Conservation (phyloP, 208 protist genomes). For the Phytomonas sp. region DNA sequence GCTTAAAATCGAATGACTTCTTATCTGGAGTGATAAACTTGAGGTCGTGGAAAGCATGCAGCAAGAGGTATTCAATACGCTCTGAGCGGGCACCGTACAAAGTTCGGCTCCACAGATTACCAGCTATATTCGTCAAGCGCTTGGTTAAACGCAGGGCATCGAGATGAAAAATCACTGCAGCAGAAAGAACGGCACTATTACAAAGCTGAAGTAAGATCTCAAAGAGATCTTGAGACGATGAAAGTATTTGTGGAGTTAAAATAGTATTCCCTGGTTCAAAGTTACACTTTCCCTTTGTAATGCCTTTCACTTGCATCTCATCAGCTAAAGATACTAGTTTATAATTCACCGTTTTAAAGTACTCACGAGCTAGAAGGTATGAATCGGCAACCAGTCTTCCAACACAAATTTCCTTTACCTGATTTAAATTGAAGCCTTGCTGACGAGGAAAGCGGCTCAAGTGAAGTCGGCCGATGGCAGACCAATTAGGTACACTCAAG, state of each 20-base stretch:
- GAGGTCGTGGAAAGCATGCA: slow-evolving; percentile 93
- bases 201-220: slow-evolving; percentile 51
- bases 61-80: slow-evolving; percentile 98
- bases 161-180: slow-evolving; percentile 89
- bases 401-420: slow-evolving; percentile 81
- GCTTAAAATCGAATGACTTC: slow-evolving; percentile 52
- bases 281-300: slow-evolving; percentile 35
- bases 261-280: slow-evolving; percentile 62
- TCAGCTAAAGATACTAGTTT: slow-evolving; percentile 67
- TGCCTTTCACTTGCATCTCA: slow-evolving; percentile 67
- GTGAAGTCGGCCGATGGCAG: slow-evolving; percentile 81
- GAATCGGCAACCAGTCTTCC: slow-evolving; percentile 95
- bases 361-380: slow-evolving; percentile 89
- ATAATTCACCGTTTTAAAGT: slow-evolving; percentile 89
- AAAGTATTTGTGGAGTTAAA: slow-evolving; percentile 39
- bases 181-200: slow-evolving; percentile 73
- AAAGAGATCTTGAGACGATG: slow-evolving; percentile 41
- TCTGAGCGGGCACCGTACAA: slow-evolving; percentile 93
- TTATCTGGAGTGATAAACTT: slow-evolving; percentile 96
- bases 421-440: slow-evolving; percentile 17
- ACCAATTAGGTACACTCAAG: slow-evolving; percentile 87
- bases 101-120: slow-evolving; percentile 95
- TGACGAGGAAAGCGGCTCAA: slow-evolving; percentile 70
- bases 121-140: slow-evolving; percentile 94
- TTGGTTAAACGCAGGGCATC: slow-evolving; percentile 96